Base-by-base conservation (phyloP, 495 filamentous ascomycete species). In the Friedmanniomyces endolithicus region DNA sequence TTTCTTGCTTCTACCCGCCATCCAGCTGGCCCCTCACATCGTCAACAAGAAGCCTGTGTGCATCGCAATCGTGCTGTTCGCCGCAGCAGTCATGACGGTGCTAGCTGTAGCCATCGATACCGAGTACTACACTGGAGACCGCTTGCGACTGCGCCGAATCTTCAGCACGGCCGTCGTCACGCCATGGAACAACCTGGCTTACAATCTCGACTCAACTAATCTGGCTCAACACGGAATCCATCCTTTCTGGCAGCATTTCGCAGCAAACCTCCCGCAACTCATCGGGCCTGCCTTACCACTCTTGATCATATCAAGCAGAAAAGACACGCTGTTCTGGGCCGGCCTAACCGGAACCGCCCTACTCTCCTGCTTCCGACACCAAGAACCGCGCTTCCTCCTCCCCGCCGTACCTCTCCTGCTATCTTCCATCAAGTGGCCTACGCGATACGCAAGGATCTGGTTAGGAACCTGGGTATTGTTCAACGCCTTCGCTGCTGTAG, bases 361-460 rank as follows among this genome's bases (percentile, higher is more conserved):
- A 14, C 77, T 98, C 35, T 95, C 88, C 39, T 67, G 86, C 31
- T 87, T 95, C 57, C 84, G 85, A 27, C 92, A 98, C 70, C 94
- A 97, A 70, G 92, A 98, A 73, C 85, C 94, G 16, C 82, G 94
- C 45, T 98, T 98, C 71, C 73, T 98, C 11, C 75, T 97, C 12
- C 94, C 92, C 12, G 80, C 81, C 23, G 76, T 96, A 11, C 94
- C 92, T 0, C 77, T 98, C n/a, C 72, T 97, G 22, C 77, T 98
- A 12, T 86, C 87, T 24, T 92, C 86, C 35, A 68, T 95, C 50
- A 78, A 80, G 17, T 71, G 94, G 43, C 87, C 84, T 7, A 76
- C 6, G 71, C 74, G 31, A 66, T 57, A 46, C 59, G 68, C 53
- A 40, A 74, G 73, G 19, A 46, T 79, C 8, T 92, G 87, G 76